Conservation (phyloP, 768 basidiomycete genomes). For the Naganishia friedmannii region DNA sequence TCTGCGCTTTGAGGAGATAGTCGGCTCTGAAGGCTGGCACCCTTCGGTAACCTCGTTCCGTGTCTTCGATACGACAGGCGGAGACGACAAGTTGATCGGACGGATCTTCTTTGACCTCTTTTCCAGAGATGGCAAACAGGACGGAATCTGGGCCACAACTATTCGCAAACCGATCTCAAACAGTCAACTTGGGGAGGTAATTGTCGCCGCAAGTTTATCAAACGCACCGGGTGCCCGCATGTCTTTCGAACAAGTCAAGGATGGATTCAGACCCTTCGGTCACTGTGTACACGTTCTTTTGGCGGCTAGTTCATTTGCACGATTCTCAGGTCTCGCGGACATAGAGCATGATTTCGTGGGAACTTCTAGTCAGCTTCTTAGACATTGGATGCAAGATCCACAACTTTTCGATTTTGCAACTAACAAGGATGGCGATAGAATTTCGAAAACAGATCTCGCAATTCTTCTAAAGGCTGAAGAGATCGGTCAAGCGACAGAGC, state of each 20-base stretch:
- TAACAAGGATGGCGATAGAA: neutral
- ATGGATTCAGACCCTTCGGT: neutral
- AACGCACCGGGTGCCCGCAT: neutral
- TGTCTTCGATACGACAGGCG: neutral
- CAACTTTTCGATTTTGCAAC: too few relatives aligned
- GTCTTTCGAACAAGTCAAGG: neutral
- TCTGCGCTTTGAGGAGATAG: neutral
- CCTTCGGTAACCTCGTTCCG: neutral
- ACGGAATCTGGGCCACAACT: neutral
- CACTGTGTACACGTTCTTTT: neutral
- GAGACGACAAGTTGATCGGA: neutral
- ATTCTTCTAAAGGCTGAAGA: too few relatives aligned
- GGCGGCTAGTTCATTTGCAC: neutral
- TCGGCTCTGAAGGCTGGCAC: neutral
- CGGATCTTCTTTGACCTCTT: constrained; percentile 4
- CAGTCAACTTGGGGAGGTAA: neutral
- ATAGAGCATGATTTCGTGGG: neutral
- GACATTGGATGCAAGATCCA: neutral
- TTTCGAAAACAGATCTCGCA: neutral
- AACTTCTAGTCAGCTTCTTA: neutral
- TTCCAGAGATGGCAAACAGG: neutral
- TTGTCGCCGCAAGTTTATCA: neutral
- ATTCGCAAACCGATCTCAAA: neutral
- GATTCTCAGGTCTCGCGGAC: neutral
- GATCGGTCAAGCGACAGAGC: too few relatives aligned